phyloP scores from a whole-genome alignment of 345 rosid species.

The Clarkia xantiana region DNA sequence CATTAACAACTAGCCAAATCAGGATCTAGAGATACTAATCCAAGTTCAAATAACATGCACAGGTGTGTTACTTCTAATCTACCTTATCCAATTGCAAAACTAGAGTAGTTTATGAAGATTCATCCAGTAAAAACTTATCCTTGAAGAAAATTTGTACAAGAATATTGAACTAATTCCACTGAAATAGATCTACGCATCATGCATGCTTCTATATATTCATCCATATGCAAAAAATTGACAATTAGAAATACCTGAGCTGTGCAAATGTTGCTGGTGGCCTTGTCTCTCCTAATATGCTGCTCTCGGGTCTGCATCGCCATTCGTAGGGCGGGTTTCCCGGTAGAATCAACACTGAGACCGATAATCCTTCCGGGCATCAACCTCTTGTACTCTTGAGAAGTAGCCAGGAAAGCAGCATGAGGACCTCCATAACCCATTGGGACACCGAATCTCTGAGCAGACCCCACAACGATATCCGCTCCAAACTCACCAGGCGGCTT shows the following conservation, averaged over 20 bases:
- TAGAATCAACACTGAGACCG: slow-evolving; percentile 88
- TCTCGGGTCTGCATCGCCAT: slow-evolving; percentile 99
- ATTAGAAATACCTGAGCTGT: slow-evolving; percentile 67
- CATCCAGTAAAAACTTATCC: no score
- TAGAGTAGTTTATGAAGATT: no score
- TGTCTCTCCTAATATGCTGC: slow-evolving; percentile 96
- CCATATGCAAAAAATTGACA: no score
- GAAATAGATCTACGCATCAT: no score
- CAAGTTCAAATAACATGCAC: no score
- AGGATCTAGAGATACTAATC: no score
- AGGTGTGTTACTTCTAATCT: no score
- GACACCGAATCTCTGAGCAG: slow-evolving; percentile 94
- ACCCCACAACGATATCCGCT: slow-evolving; percentile 95
- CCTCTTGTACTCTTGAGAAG: slow-evolving; percentile 96
- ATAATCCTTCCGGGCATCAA: slow-evolving; percentile 98
- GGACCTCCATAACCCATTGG: slow-evolving; percentile 99
- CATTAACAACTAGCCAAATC: no score
- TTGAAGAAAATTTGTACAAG: no score
- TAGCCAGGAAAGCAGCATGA: slow-evolving; percentile 93
- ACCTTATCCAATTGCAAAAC: no score
- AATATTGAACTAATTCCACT: no score
- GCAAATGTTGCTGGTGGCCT: slow-evolving; percentile 99
- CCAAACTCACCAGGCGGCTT: slow-evolving; percentile 98
- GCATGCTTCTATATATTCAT: no score
- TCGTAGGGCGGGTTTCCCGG: slow-evolving; percentile 85